Base-by-base conservation (phyloP, 768 basidiomycete species). In the Sutorius australiensis region DNA sequence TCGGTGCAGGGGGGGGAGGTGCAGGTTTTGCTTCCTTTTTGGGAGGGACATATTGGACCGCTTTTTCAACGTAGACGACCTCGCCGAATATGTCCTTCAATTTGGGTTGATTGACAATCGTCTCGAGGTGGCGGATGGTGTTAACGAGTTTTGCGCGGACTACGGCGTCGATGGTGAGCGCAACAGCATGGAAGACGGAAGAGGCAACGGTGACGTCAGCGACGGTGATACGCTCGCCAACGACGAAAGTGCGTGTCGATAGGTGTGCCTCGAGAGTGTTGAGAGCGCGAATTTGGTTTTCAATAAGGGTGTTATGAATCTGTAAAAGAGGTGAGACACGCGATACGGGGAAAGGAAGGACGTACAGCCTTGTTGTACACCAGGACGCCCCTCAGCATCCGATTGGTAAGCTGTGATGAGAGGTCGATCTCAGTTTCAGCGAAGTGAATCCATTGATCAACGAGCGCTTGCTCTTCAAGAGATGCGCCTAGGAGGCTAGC, bases 221-320 rank as follows among this genome's bases (percentile, higher is more conserved):
- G 43, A 95, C 79, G 56, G 93, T 92, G 78, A 98, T 88, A 65
- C 95, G 90, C 69, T 99, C 92, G 59, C 86, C 87, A 50, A 93
- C 93, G 64, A 98, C 81, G 81, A 84, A 98, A 42, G 95, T 99
- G 66, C 81, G 83, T 52, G 82, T 77, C 45, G 77, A 67, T 62
- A 99, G 83, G 75, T 89, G 80, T 32, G 73, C 70, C 59, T 99
- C 82, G 51, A 98, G 77, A 58, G 82, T 83, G 37, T 73, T 73
- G 46, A 97, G 77, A 17, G 81, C 72, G 42, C 80, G 77, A 38
- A 71, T 57, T 63, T 84, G 78, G 33, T 77, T 78, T 43, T 88
- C 84, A 14, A 72, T 60, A 51, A 82, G 66, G 42, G 56, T 45
- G 45, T 67, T 81, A 72, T 92, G 89, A 56, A 79, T 67, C 89